A percentile compares a stretch with the other conserved stretches of the same genome.
phyloP scores from a whole-genome alignment of 176 grass and related monocot species.

The Hordeum marinum region DNA sequence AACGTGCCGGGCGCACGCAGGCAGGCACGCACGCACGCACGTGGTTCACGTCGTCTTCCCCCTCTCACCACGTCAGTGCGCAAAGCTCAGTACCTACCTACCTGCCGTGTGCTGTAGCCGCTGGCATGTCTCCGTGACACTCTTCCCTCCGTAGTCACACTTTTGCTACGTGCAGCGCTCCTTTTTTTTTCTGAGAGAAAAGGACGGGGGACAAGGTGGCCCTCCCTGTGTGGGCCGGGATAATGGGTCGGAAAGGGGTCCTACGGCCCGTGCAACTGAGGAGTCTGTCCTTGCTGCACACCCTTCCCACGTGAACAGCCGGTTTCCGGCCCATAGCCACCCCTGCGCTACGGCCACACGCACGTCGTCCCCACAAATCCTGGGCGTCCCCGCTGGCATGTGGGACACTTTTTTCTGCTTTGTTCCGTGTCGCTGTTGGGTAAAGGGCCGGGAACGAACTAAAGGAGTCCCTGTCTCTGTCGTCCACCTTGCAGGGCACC shows the following conservation, averaged over 20 bases:
- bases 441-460: background rate
- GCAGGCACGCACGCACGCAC: background rate
- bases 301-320: slow-evolving; percentile 31
- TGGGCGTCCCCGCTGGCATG: background rate
- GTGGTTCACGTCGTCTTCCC: background rate
- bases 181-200: background rate
- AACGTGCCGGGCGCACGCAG: background rate
- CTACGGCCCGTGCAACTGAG: slow-evolving; percentile 23
- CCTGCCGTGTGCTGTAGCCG: background rate
- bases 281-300: background rate
- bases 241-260: slow-evolving; percentile 1
- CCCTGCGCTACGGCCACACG: slow-evolving; percentile 3
- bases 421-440: background rate
- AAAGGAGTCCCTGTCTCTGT: slow-evolving; percentile 10
- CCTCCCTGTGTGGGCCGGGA: background rate
- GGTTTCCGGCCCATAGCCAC: background rate
- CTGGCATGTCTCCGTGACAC: background rate
- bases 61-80: background rate
- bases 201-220: background rate
- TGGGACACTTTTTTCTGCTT: slow-evolving; percentile 4
- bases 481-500: slow-evolving; percentile 39
- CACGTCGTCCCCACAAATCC: background rate
- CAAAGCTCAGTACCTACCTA: background rate
- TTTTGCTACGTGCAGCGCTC: no score
- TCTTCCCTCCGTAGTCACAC: background rate